phyloP scores from a whole-genome alignment of 768 basidiomycete genomes.

The Leccinum broughii region DNA sequence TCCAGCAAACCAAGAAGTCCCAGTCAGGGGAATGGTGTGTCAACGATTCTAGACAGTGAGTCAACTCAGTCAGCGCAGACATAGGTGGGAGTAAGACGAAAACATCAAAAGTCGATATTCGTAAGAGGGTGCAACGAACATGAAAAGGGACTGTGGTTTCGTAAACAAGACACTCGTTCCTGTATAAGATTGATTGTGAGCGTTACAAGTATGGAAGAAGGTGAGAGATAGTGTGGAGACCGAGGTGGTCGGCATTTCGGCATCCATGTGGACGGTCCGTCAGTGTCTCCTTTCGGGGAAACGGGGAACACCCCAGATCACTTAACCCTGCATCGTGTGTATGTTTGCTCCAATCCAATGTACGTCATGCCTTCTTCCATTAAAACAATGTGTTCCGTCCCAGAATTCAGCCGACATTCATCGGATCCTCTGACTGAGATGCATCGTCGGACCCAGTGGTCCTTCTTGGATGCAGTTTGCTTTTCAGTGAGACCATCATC shows the following conservation, averaged over 20 bases:
- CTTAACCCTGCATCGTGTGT: conserved; percentile 23
- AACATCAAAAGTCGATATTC: conserved; percentile 17
- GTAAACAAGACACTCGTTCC: conserved; percentile 33
- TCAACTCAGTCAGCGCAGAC: conserved; percentile 29
- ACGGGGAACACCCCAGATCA: conserved; percentile 31
- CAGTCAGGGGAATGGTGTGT: conserved; percentile 30
- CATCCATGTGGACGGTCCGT: conserved; percentile 15
- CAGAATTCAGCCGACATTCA: conserved; percentile 32
- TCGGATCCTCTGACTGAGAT: conserved; percentile 28
- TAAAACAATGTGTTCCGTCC: conserved; percentile 26
- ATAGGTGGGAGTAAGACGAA: conserved; percentile 16
- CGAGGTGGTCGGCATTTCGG: conserved; percentile 35
- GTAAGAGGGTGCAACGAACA: conserved; percentile 18
- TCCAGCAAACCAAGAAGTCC: conserved; percentile 32
- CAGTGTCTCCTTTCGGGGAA: conserved; percentile 4
- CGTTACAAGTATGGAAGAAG: conserved; percentile 25
- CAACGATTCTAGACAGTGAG: conserved; percentile 25
- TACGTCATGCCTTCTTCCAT: conserved; percentile 18
- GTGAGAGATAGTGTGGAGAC: conserved; percentile 38
- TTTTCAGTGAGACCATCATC: conserved; percentile 36
- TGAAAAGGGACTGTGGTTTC: conserved; percentile 27
- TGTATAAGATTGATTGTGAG: conserved; percentile 34
- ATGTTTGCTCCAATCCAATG: conserved; percentile 25
- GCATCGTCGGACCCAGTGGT: conserved; percentile 14
- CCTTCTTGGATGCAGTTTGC: conserved; percentile 28